A percentile compares a stretch with the other conserved stretches of the same genome.
Evolutionary conservation across 192 early-diverging fungal genomes (phyloP).

Genomic region (Coemansia sp.): DNA sequence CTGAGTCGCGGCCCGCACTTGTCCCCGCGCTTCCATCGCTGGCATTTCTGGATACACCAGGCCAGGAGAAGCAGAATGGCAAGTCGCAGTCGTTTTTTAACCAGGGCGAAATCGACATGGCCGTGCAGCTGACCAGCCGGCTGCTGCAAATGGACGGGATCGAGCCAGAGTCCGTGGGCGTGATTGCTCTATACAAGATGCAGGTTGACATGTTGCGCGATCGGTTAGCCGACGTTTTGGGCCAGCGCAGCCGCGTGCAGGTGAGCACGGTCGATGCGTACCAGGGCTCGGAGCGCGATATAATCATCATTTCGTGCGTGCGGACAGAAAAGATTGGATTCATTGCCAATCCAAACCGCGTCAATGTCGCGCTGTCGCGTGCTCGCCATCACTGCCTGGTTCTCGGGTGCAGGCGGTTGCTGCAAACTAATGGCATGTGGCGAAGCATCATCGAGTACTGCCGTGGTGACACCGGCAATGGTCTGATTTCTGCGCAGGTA

Average conservation of each 20-base stretch:
- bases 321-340: slow-evolving; percentile 51
- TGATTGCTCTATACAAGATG: slow-evolving; percentile 49
- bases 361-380: slow-evolving; percentile 56
- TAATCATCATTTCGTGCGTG: slow-evolving; percentile 54
- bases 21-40: slow-evolving; percentile 37
- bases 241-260: slow-evolving; percentile 27
- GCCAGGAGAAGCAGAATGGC: slow-evolving; percentile 41
- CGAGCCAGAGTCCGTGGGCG: slow-evolving; percentile 29
- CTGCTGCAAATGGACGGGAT: slow-evolving; percentile 17
- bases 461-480: slow-evolving; percentile 6
- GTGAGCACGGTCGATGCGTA: slow-evolving; percentile 57
- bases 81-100: slow-evolving; percentile 50
- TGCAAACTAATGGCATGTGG: slow-evolving; percentile 48
- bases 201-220: slow-evolving; percentile 44
- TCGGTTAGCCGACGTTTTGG: slow-evolving; percentile 10
- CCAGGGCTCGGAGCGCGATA: slow-evolving; percentile 55
- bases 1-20: slow-evolving; percentile 22
- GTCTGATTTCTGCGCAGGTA: slow-evolving; percentile 24
- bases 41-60: slow-evolving; percentile 41
- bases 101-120: slow-evolving; percentile 38
- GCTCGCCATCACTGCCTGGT: slow-evolving; percentile 47
- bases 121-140: slow-evolving; percentile 22
- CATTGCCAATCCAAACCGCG: slow-evolving; percentile 46
- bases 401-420: slow-evolving; percentile 21
- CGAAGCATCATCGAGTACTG: slow-evolving; percentile 37